These are phyloP conservation scores for Orbilia brochopaga DNA, from an alignment of 2,329 filamentous ascomycete species.

Conservation along the genomic window DNA sequence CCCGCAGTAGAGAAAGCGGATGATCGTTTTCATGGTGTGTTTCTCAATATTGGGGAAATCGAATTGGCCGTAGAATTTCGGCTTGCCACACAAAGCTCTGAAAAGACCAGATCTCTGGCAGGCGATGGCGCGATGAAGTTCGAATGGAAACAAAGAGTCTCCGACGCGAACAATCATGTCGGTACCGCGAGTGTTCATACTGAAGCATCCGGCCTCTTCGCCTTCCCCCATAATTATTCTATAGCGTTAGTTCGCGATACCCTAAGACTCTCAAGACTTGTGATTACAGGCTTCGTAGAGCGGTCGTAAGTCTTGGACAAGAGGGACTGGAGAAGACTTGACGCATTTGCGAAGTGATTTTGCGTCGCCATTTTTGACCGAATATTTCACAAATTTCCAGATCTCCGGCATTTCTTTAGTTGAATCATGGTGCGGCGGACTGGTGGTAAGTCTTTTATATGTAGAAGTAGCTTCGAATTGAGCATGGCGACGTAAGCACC, in stretches of 20 bases:
- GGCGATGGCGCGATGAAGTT: conserved; percentile 15
- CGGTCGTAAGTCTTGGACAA: not conserved
- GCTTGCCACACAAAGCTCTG: not conserved
- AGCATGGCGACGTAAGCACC: too few relatives aligned
- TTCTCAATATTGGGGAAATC: not conserved
- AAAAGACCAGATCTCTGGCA: conserved; percentile 18
- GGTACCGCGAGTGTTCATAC: not conserved
- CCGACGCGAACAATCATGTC: conserved; percentile 3
- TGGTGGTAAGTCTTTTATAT: too few relatives aligned
- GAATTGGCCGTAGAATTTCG: not conserved
- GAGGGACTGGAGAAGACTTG: too few relatives aligned
- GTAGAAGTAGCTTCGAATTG: too few relatives aligned
- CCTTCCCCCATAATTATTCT: not conserved
- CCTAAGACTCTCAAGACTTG: not conserved
- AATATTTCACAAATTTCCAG: too few relatives aligned
- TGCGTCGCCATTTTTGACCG: too few relatives aligned
- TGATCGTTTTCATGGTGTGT: conserved; percentile 13
- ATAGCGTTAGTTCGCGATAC: too few relatives aligned
- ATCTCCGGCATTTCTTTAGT: too few relatives aligned
- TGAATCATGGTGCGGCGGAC: too few relatives aligned
- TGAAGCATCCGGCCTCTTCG: not conserved
- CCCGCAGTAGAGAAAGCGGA: conserved; percentile 22
- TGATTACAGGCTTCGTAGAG: not conserved
- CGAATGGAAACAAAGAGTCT: not conserved
- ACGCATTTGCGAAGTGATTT: too few relatives aligned